phyloP scores from a whole-genome alignment of 345 rosid species.

The Arabidopsis arenosa region DNA sequence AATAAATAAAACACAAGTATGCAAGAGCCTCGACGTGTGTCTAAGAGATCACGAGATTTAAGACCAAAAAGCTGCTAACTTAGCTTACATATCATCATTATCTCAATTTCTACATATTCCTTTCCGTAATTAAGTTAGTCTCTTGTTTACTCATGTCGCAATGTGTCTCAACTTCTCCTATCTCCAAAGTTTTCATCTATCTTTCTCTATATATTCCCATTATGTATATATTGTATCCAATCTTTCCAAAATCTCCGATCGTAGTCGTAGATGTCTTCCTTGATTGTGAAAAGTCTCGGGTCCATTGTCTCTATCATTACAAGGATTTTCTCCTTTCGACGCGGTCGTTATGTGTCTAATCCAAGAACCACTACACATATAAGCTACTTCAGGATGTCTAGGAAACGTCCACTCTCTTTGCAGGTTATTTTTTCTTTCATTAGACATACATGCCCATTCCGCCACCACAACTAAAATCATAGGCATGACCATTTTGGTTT shows the following conservation, averaged over 20 bases:
- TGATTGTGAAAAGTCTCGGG: conserved; percentile 31
- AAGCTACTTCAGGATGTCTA: conserved; percentile 61
- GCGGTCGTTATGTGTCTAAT: conserved; percentile 1
- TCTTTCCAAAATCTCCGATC: background rate
- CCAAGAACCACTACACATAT: conserved; percentile 40
- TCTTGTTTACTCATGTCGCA: conserved; percentile 29
- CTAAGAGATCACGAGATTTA: conserved; percentile 34
- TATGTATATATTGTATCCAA: background rate
- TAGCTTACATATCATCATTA: conserved; percentile 38
- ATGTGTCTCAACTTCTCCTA: conserved; percentile 39
- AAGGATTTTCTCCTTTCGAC: conserved; percentile 35
- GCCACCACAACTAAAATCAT: background rate
- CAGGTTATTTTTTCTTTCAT: conserved; percentile 60
- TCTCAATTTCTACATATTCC: conserved; percentile 37
- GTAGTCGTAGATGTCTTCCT: conserved; percentile 30
- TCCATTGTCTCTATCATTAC: conserved; percentile 40
- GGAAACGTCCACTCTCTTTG: conserved; percentile 80
- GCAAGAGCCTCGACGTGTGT: conserved; percentile 31
- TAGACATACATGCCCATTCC: background rate
- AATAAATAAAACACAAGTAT: background rate
- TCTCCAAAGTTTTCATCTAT: conserved; percentile 34
- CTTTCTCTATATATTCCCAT: conserved; percentile 1
- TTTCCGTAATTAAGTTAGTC: conserved; percentile 30
- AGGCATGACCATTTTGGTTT: background rate
- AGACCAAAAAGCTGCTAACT: conserved; percentile 35